Evolutionary conservation across 1,139 yeast species (phyloP), one percentile per base, ranked within the genome.

Genomic region (Pneumocystis jirovecii): DNA sequence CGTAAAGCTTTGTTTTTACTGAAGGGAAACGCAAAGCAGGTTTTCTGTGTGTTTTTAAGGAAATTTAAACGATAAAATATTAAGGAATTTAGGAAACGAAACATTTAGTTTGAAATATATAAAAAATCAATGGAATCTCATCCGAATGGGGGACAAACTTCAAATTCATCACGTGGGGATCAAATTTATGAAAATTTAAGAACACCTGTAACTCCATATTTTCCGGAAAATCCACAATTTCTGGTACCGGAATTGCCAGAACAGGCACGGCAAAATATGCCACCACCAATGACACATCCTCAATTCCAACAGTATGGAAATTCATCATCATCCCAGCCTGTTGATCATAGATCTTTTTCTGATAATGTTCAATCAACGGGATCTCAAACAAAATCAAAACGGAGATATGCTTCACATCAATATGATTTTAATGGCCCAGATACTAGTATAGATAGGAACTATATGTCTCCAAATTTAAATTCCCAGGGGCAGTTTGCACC

Each of bases 401-500:
- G 57, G 31, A 10, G 57, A 25, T 50, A 50, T 50, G 57, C 57
- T 7, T 50, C 57, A 4, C 57, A 50, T n/a, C 57, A 50, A 25
- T 50, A 50, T 25, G 31, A 50, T 50, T 50, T 50, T 50, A 50
- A 50, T 50, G 57, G 34, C 3, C 34, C 57, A 2, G 57, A 29
- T 25, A 50, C 29, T 6, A 29, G n/a, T 50, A 15, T 25, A 4
- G 17, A 25, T 12, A 29, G n/a, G 17, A 25, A 12, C 5, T 25
- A 25, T 50, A 25, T 25, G 2, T 3, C 34, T 25, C 34, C 31
- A 12, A 50, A 12, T 50, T 4, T 15, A 2, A 50, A 50, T 25
- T 3, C 44, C 15, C 60, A 42, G 12, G 50, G 19, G 34, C 60
- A 64, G 57, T 71, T 71, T 63, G 65, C 64, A 63, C 25, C 34